Base-by-base conservation (phyloP, 2,329 filamentous ascomycete species). In the Pseudonectria buxi region DNA sequence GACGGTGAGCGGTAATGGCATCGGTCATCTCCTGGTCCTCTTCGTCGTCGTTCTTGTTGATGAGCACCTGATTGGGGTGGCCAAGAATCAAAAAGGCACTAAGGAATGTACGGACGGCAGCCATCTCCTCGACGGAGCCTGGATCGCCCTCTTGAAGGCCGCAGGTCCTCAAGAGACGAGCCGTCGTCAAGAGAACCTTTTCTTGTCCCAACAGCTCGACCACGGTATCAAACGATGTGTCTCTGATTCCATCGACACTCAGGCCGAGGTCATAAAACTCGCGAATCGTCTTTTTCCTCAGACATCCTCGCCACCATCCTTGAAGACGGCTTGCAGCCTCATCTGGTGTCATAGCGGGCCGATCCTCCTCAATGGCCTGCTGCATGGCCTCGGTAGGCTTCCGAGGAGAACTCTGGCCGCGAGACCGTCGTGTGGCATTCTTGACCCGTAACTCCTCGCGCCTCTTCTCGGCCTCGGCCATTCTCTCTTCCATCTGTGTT, bases 81-180 rank as follows among this genome's bases (percentile, higher is more conserved):
- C 83, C 84, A 16, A 88, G 65, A 41, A 90, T 88, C 35, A 92
- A 68, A 55, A 83, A 90, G 5, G 86, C 82, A 53, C 83, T 87
- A 36, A 92, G 63, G 50, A 90, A 90, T 1, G 81, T 87, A 49
- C 84, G 72, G 27, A 85, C 76, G 12, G 78, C 74, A 25, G 81
- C 78, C 68, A 83, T 83, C 46, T 85, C 77, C 29, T 74, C 71
- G 37, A 82, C 74, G 2, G 77, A 80, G 12, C 76, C 73, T 3
- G 70, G 61, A 3, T 74, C 73, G 26, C 75, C 77, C 48, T 87
- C 82, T 32, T 76, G 71, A 35, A 90, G 63, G 1, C 80, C 81
- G 50, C 86, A 85, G 10, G 86, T 70, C 18, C 75, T 72, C 40
- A 90, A 69, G 12, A 89, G 68, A 39, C 74, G 72, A 14, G 80